These are phyloP conservation scores for Paraleonurus japonicus DNA, from an alignment of 257 asterid species.

Conservation along the genomic window DNA sequence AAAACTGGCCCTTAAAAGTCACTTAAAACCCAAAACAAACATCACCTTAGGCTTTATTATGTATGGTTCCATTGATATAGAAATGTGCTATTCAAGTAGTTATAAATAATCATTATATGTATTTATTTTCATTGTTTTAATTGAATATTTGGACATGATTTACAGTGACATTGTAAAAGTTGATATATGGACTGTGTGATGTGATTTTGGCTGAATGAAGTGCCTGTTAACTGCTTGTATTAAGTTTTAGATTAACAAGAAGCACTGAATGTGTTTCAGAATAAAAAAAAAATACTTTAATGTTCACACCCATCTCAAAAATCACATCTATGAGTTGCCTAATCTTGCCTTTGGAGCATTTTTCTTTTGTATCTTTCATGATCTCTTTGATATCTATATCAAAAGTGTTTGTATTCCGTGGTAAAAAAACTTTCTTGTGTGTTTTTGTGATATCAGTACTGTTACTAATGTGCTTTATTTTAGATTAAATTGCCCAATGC, in stretches of 20 bases:
- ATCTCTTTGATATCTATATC: no score
- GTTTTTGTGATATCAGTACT: no score
- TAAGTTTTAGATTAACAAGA: not conserved
- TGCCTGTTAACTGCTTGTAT: not conserved
- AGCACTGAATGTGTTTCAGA: not conserved
- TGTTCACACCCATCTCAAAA: not conserved
- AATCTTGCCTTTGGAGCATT: not conserved
- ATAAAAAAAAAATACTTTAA: not conserved
- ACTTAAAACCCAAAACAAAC: no score
- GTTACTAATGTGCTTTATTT: no score
- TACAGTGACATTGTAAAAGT: not conserved
- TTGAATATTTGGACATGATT: not conserved
- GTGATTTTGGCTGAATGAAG: not conserved
- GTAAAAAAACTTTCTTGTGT: no score
- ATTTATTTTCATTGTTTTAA: not conserved
- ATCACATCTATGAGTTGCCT: not conserved
- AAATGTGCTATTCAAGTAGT: not conserved
- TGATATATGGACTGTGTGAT: not conserved
- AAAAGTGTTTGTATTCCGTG: no score
- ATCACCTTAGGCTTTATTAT: no score
- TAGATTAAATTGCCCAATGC: no score
- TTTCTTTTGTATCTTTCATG: no score
- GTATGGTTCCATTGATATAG: not conserved
- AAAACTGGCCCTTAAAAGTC: no score
- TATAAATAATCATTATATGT: not conserved